phyloP scores from a whole-genome alignment of 2,329 filamentous ascomycete species.

The Pyrenophora tritici-repentis region DNA sequence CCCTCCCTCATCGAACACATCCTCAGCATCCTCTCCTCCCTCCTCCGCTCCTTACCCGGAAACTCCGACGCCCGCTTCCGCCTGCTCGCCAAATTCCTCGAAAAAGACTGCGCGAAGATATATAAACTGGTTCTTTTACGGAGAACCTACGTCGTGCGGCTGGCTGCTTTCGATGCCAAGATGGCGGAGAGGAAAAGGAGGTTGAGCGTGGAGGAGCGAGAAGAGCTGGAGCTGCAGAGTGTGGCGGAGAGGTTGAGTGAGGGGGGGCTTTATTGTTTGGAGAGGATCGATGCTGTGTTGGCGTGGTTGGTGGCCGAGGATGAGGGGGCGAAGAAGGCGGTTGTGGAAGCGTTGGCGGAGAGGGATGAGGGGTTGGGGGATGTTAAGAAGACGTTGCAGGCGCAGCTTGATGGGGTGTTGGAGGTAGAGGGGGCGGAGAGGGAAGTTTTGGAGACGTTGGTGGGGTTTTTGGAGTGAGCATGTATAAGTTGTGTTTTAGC shows the following conservation, averaged over 20 bases:
- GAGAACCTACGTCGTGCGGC: constrained; percentile 67
- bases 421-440: constrained; percentile 59
- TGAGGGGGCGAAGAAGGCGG: constrained; percentile 68
- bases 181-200: constrained; percentile 64
- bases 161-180: constrained; percentile 66
- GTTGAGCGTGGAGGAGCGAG: constrained; percentile 63
- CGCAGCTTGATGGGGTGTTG: constrained; percentile 64
- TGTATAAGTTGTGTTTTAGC: no score
- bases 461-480: constrained; percentile 41
- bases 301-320: constrained; percentile 95
- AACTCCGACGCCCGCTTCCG: constrained; percentile 80
- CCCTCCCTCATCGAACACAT: constrained; percentile 74
- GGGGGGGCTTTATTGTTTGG: constrained; percentile 81
- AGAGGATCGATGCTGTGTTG: constrained; percentile 81
- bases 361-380: constrained; percentile 67
- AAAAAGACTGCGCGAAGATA: constrained; percentile 90
- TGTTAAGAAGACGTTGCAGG: constrained; percentile 70
- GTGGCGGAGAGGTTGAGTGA: constrained; percentile 78
- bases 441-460: constrained; percentile 69
- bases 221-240: constrained; percentile 70
- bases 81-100: constrained; percentile 89
- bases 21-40: constrained; percentile 79
- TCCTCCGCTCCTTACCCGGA: constrained; percentile 79
- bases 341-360: constrained; percentile 68
- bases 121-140: constrained; percentile 72